Conservation (phyloP, 208 protist genomes). For the Trypanosoma melophagium region DNA sequence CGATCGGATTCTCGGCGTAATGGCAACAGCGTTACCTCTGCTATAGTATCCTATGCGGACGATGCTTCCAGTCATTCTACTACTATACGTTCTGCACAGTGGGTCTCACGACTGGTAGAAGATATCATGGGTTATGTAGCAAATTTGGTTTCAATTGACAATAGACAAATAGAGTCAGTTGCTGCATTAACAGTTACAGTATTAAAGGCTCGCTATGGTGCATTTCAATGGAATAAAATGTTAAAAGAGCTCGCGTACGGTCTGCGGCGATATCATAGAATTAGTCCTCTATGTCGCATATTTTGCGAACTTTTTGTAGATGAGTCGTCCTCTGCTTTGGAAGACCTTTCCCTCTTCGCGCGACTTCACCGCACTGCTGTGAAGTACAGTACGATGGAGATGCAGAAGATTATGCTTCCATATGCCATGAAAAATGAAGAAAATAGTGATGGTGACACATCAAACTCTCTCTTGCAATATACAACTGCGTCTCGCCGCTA, state of each 20-base stretch:
- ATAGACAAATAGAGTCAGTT: conserved; percentile 24
- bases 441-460: background rate
- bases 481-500: conserved; percentile 49
- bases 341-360: conserved; percentile 38
- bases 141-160: conserved; percentile 5
- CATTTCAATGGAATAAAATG: conserved; percentile 40
- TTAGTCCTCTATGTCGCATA: conserved; percentile 41
- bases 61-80: background rate
- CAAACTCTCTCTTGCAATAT: conserved; percentile 14
- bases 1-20: background rate
- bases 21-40: background rate
- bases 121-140: conserved; percentile 20
- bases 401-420: conserved; percentile 21
- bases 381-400: conserved; percentile 29
- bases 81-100: conserved; percentile 18
- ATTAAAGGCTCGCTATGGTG: conserved; percentile 37
- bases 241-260: conserved; percentile 40
- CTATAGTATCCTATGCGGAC: background rate
- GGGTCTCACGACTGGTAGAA: conserved; percentile 28
- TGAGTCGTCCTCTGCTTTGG: conserved; percentile 26
- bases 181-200: conserved; percentile 35
- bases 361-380: conserved; percentile 28
- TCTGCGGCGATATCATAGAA: conserved; percentile 35
- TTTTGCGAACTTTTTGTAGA: conserved; percentile 51
- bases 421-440: background rate